A percentile compares a stretch with the other conserved stretches of the same genome.
These are phyloP conservation scores for Carex littledalei DNA, from an alignment of 176 grass and related monocot species.

Conservation along the genomic window DNA sequence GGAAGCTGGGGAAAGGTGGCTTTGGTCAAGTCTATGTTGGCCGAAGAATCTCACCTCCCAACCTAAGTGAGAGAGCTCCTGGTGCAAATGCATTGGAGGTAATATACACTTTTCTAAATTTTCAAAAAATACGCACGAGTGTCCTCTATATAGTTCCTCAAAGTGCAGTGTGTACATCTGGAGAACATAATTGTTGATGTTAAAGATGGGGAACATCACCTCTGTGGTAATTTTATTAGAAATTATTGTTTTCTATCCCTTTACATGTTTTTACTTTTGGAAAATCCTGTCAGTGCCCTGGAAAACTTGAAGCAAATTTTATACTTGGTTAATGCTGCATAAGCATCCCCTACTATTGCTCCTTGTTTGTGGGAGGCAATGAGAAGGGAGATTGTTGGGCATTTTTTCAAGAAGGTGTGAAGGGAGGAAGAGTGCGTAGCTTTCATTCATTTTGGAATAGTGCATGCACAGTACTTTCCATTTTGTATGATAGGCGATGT, in stretches of 20 bases:
- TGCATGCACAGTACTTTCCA: background rate
- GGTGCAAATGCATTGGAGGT: conserved; percentile 82
- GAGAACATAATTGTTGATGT: background rate
- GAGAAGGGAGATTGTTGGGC: background rate
- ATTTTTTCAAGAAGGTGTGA: background rate
- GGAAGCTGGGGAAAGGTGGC: conserved; percentile 89
- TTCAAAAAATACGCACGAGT: background rate
- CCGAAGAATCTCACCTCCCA: conserved; percentile 50
- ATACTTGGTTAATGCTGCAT: background rate
- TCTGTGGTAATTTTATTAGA: background rate
- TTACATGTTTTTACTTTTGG: background rate
- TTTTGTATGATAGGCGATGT: background rate
- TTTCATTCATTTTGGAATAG: background rate
- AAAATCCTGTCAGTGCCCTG: background rate
- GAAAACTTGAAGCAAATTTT: background rate
- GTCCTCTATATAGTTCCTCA: conserved; percentile 1
- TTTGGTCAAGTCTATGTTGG: conserved; percentile 98
- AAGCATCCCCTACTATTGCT: background rate
- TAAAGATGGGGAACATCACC: background rate
- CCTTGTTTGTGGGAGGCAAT: background rate
- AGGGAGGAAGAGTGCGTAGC: background rate
- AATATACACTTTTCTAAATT: background rate
- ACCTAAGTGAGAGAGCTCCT: conserved; percentile 42
- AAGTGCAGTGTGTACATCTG: background rate
- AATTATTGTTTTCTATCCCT: background rate